These are phyloP conservation scores for Scedosporium minutisporum DNA, from an alignment of 2,329 filamentous ascomycete genomes.

Conservation along the genomic window DNA sequence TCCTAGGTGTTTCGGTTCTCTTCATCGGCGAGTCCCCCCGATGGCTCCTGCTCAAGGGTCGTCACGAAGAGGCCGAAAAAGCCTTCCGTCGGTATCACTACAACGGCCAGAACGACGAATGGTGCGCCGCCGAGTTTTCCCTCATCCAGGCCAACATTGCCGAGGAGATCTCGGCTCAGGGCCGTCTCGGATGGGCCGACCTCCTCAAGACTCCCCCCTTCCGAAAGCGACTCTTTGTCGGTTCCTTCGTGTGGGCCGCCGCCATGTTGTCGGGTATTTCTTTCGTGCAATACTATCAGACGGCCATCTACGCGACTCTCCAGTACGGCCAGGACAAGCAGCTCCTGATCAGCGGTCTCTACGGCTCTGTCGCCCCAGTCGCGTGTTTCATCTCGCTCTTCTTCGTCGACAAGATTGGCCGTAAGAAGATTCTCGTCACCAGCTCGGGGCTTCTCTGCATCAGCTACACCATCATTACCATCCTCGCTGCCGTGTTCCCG, in stretches of 20 bases:
- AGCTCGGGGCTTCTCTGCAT: slow-evolving; percentile 25
- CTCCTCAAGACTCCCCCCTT: slow-evolving; percentile 23
- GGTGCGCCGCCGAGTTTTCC: slow-evolving; percentile 24
- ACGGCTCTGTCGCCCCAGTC: slow-evolving; percentile 26
- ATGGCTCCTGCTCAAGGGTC: slow-evolving; percentile 33
- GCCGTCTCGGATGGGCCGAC: slow-evolving; percentile 21
- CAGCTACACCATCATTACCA: slow-evolving; percentile 28
- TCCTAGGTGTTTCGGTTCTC: slow-evolving; percentile 32
- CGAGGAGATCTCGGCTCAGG: slow-evolving; percentile 20
- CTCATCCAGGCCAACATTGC: slow-evolving; percentile 26
- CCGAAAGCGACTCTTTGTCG: slow-evolving; percentile 26
- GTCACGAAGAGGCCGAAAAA: slow-evolving; percentile 26
- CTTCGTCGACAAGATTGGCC: slow-evolving; percentile 26
- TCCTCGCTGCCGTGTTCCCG: slow-evolving; percentile 26
- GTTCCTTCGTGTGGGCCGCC: slow-evolving; percentile 29
- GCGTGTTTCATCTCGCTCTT: slow-evolving; percentile 27
- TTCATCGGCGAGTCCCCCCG: slow-evolving; percentile 37
- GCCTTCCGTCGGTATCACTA: slow-evolving; percentile 41
- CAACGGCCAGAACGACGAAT: slow-evolving; percentile 36
- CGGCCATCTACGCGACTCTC: slow-evolving; percentile 29
- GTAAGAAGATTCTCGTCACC: slow-evolving; percentile 25
- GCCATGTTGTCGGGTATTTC: slow-evolving; percentile 31
- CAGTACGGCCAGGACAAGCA: slow-evolving; percentile 25
- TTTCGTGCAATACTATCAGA: slow-evolving; percentile 33
- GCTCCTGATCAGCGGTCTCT: slow-evolving; percentile 28